Conservation (phyloP, 2,329 filamentous ascomycete genomes). For the Neofusicoccum parvum region DNA sequence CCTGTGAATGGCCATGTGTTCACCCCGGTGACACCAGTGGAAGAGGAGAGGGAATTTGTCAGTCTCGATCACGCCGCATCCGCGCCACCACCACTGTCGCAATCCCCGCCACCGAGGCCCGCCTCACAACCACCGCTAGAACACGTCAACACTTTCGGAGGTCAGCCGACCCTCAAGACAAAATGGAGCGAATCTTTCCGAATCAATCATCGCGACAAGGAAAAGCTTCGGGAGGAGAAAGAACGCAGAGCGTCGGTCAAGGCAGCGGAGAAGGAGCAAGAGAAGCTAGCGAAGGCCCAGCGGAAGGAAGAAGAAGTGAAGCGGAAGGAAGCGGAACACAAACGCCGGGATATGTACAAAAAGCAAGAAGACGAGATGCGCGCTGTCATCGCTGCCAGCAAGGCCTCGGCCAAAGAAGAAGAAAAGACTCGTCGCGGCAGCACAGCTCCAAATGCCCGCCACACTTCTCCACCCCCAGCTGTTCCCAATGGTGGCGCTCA, state of each 20-base stretch:
- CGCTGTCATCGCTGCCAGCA: slow-evolving; percentile 67
- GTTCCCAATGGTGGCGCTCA: not conserved
- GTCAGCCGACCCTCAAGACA: slow-evolving; percentile 18
- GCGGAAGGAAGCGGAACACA: slow-evolving; percentile 34
- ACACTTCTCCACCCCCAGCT: not conserved
- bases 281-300: slow-evolving; percentile 48
- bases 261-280: slow-evolving; percentile 56
- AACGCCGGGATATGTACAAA: slow-evolving; percentile 58
- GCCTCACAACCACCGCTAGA: slow-evolving; percentile 36
- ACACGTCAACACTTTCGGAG: slow-evolving; percentile 29
- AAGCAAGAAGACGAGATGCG: slow-evolving; percentile 65
- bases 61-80: slow-evolving; percentile 69
- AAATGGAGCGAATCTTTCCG: slow-evolving; percentile 18
- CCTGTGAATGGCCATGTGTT: slow-evolving; percentile 34
- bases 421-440: slow-evolving; percentile 28
- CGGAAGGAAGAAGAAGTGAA: slow-evolving; percentile 49
- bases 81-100: slow-evolving; percentile 49
- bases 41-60: slow-evolving; percentile 53
- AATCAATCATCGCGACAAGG: slow-evolving; percentile 9
- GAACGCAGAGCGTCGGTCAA: slow-evolving; percentile 26
- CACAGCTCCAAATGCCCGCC: not conserved
- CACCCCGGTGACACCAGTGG: slow-evolving; percentile 43
- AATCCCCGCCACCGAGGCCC: slow-evolving; percentile 8
- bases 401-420: slow-evolving; percentile 52
- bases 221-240: slow-evolving; percentile 28